phyloP scores from a whole-genome alignment of 2,329 filamentous ascomycete species.

The Magnaporthiopsis incrustans region DNA sequence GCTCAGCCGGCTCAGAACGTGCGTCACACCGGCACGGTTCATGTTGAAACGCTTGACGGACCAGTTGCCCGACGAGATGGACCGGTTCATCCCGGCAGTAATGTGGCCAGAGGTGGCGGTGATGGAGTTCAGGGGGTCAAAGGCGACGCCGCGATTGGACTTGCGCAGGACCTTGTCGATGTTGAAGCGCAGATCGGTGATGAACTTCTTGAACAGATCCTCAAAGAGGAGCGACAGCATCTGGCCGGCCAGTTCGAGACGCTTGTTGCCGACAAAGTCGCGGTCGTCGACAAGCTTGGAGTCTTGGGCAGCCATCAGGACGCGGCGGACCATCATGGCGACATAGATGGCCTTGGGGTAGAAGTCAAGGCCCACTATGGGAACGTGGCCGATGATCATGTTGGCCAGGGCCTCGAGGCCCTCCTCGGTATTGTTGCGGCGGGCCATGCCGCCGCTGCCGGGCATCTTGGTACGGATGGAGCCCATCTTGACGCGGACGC shows the following conservation, averaged over 20 bases:
- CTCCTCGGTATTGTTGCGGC: constrained; percentile 80
- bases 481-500: constrained; percentile 79
- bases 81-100: constrained; percentile 86
- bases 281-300: constrained; percentile 86
- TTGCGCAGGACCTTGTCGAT: constrained; percentile 96
- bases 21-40: constrained; percentile 94
- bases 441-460: constrained; percentile 31
- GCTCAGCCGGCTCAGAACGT: constrained; percentile 88
- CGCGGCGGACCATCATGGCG: constrained; percentile 93
- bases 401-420: constrained; percentile 87
- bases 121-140: constrained; percentile 81
- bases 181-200: constrained; percentile 78
- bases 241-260: constrained; percentile 88
- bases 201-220: constrained; percentile 95
- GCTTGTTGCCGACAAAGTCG: constrained; percentile 97
- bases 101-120: constrained; percentile 80
- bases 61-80: constrained; percentile 97
- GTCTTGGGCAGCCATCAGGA: constrained; percentile 89
- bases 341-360: constrained; percentile 95
- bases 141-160: constrained; percentile 77
- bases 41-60: constrained; percentile 97
- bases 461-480: constrained; percentile 39
- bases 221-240: constrained; percentile 91
- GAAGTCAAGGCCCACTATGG: constrained; percentile 86
- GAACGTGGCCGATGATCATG: constrained; percentile 90